Evolutionary conservation across 2,329 filamentous ascomycete genomes (phyloP), one percentile per base, ranked within the genome.

Genomic region (Clarireedia hainanense): DNA sequence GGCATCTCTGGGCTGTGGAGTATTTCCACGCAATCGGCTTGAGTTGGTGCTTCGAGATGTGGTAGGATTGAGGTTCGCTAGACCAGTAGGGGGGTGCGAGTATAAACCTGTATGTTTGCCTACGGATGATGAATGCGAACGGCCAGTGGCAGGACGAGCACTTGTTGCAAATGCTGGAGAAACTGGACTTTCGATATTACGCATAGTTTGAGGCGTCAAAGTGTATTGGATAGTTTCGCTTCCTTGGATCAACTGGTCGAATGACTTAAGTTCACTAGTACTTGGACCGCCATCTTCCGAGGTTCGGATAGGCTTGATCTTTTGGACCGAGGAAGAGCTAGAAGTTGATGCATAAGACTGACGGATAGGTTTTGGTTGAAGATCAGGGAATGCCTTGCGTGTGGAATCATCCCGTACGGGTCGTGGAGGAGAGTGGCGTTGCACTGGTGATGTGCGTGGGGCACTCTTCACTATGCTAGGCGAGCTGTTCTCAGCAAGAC

Each of bases 171-270:
- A 63, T 26, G 62, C 59, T 58, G 30, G 34, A 42, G 52, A 55
- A 49, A 37, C 47, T 75, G 80, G 73, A 73, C 88, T 86, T 70
- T 89, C 84, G 64, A 88, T 84, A 61, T 88, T 80, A 58, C 87
- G 84, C 80, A 92, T 89, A 63, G 79, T 88, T 66, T 88, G 84
- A 0, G 89, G 88, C 0, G 89, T 94, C 27, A 92, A 75, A 1
- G 89, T 92, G 68, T 87, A 92, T 64, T 89, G 88, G 45, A 92
- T 84, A 1, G 89, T 92, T 67, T 91, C 83, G 63, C 90, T 86
- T 69, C 88, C 91, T 56, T 88, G 83, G 60, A 94, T 91, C 50
- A 92, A 76, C 63, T 91, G 80, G 66, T 94, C 89, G 65, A 94
- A 86, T 63, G 87, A 83, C 47, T 80, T 81, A 9, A 81, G 80